Conservation (phyloP, 495 filamentous ascomycete genomes). For the Penicillium tannophilum region DNA sequence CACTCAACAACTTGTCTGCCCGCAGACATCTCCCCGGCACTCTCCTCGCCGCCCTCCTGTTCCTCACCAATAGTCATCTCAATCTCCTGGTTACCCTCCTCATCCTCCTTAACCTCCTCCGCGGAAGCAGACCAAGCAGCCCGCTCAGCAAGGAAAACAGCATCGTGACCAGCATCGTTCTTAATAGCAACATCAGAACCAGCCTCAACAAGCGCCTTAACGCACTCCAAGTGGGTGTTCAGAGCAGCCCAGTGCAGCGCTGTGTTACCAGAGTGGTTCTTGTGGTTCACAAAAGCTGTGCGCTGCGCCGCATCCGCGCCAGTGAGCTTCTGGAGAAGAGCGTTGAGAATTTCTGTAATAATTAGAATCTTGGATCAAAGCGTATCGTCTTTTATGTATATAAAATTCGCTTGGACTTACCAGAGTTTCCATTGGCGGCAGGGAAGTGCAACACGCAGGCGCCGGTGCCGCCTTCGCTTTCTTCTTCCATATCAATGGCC, state of each 20-base stretch:
- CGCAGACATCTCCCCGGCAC: slow-evolving; percentile 34
- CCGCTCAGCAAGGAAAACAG: slow-evolving; percentile 81
- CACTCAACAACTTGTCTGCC: slow-evolving; percentile 51
- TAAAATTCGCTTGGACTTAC: slow-evolving; percentile 44
- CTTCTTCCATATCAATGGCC: slow-evolving; percentile 68
- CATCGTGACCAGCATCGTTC: slow-evolving; percentile 83
- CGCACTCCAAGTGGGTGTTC: slow-evolving; percentile 79
- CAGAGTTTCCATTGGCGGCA: slow-evolving; percentile 80
- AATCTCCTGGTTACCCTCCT: slow-evolving; percentile 29
- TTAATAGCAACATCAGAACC: slow-evolving; percentile 72
- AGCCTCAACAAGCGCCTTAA: slow-evolving; percentile 71
- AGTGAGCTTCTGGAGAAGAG: slow-evolving; percentile 43
- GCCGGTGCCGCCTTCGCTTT: slow-evolving; percentile 58
- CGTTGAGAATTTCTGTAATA: slow-evolving; percentile 48
- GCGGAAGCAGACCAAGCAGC: slow-evolving; percentile 45
- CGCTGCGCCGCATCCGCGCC: slow-evolving; percentile 32
- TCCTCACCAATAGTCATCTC: slow-evolving; percentile 34
- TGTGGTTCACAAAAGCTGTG: slow-evolving; percentile 60
- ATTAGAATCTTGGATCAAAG: background rate
- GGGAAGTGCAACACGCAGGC: slow-evolving; percentile 78
- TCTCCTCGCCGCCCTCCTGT: slow-evolving; percentile 21
- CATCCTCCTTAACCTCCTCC: slow-evolving; percentile 26
- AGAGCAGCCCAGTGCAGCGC: slow-evolving; percentile 89
- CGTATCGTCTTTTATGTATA: background rate
- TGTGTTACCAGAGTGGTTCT: slow-evolving; percentile 82